Evolutionary conservation across 805 yeast genomes (phyloP), one percentile per base, ranked within the genome.

Genomic region (Yarrowia sp.): DNA sequence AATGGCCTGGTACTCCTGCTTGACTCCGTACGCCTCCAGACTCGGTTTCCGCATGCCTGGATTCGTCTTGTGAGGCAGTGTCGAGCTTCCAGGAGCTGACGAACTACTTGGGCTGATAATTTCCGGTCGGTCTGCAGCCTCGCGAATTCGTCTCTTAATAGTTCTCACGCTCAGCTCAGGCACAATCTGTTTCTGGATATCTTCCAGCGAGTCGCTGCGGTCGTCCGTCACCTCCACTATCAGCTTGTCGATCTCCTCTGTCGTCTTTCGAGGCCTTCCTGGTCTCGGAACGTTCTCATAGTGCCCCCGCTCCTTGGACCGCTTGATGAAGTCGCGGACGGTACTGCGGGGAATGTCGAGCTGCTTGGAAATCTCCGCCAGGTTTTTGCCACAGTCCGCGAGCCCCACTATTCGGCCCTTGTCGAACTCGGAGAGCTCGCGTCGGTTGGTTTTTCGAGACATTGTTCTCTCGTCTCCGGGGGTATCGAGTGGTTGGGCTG

Each of bases 341-440:
- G 66, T 65, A 17, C 65, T 60, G 9, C 66, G 44, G 2, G 66
- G 66, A 42, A 65, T 65, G 41, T 65, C 65, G 22, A 65, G 66
- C 48, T 65, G 64, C 33, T 57, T 41, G 39, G 68, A 58, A 44
- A 53, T 66, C 28, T 51, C 36, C 43, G 66, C 65, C 38, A 47
- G 47, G 35, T 57, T 47, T 28, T 51, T 55, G 14, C 68, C 68
- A 32, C 48, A 66, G 50, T 42, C 68, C 13, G 67, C 67, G 15
- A 67, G 67, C 31, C 66, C 60, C 51, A 44, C 51, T 13, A 63
- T 62, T 18, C 69, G 53, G 43, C 65, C 66, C 67, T 55, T 65
- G 66, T 67, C 65, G 35, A 42, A 45, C 17, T 66, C 66, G 33
- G 64, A 41, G 18, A 66, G 64, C 15, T 65, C 67, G 18, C 66